Percentiles rank a stretch among this genome's conserved stretches.
phyloP scores from a whole-genome alignment of 208 protist species.

The Leishmania lainsoni region DNA sequence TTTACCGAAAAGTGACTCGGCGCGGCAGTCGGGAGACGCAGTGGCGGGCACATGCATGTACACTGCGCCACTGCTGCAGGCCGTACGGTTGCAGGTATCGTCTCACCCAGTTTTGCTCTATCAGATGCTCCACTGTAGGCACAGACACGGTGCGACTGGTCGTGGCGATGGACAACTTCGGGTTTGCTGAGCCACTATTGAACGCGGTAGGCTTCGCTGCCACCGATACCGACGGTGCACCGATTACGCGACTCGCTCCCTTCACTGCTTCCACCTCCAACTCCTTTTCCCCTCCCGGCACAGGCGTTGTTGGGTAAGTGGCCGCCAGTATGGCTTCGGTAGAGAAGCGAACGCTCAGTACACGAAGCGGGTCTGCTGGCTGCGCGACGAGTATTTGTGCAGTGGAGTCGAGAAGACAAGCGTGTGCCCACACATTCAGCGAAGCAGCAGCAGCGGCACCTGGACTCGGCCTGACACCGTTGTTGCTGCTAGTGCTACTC shows the following conservation, averaged over 20 bases:
- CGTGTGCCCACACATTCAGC: constrained; percentile 28
- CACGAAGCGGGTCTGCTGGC: constrained; percentile 37
- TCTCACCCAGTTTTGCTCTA: constrained; percentile 20
- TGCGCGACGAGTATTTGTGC: constrained; percentile 34
- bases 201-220: not conserved
- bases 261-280: constrained; percentile 7
- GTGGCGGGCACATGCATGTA: constrained; percentile 12
- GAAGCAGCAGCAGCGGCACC: constrained; percentile 8
- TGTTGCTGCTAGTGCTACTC: not conserved
- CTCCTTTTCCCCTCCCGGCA: not conserved
- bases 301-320: constrained; percentile 12
- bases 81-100: constrained; percentile 28
- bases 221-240: not conserved
- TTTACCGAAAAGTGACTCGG: not conserved
- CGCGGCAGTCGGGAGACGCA: constrained; percentile 1
- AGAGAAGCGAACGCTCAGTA: constrained; percentile 33
- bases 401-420: constrained; percentile 31
- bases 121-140: constrained; percentile 3
- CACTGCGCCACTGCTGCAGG: constrained; percentile 24
- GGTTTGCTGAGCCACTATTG: not conserved
- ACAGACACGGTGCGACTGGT: not conserved
- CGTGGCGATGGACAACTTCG: not conserved
- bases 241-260: not conserved
- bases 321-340: constrained; percentile 29
- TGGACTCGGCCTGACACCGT: not conserved